Percentiles rank a stretch among this genome's conserved stretches.
Evolutionary conservation across 2,329 filamentous ascomycete genomes (phyloP).

Genomic region (Phaeosphaeriaceae sp.): DNA sequence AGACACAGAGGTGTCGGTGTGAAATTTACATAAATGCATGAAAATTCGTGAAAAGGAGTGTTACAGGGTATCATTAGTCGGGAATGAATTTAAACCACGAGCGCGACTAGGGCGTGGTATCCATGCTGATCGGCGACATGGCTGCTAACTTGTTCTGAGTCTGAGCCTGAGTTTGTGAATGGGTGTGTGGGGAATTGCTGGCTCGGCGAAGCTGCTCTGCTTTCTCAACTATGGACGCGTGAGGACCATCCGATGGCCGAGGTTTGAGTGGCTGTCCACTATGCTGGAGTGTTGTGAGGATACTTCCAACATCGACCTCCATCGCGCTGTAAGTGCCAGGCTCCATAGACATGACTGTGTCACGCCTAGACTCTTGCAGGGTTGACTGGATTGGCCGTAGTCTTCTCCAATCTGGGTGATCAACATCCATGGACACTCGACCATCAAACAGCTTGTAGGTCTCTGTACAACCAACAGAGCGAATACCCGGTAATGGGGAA

Average conservation of each 20-base stretch:
- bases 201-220: slow-evolving; percentile 35
- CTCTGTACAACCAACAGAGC: slow-evolving; percentile 47
- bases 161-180: slow-evolving; percentile 4
- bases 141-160: slow-evolving; percentile 2
- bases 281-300: slow-evolving; percentile 45
- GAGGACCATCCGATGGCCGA: slow-evolving; percentile 39
- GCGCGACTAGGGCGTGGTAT: background rate
- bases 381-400: slow-evolving; percentile 32
- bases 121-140: slow-evolving; percentile 11
- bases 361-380: slow-evolving; percentile 19
- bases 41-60: background rate
- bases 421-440: slow-evolving; percentile 38
- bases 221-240: slow-evolving; percentile 34
- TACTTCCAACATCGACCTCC: slow-evolving; percentile 45
- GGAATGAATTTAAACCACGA: background rate
- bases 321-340: slow-evolving; percentile 44
- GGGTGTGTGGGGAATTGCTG: slow-evolving; percentile 26
- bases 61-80: slow-evolving; percentile 24
- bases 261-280: slow-evolving; percentile 33
- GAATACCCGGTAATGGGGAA: slow-evolving; percentile 16
- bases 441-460: slow-evolving; percentile 44
- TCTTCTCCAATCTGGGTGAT: slow-evolving; percentile 41
- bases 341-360: slow-evolving; percentile 31
- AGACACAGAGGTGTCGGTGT: slow-evolving; percentile 1
- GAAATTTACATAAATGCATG: background rate